phyloP scores from a whole-genome alignment of 2,329 filamentous ascomycete species.

The Aspergillus terreus region DNA sequence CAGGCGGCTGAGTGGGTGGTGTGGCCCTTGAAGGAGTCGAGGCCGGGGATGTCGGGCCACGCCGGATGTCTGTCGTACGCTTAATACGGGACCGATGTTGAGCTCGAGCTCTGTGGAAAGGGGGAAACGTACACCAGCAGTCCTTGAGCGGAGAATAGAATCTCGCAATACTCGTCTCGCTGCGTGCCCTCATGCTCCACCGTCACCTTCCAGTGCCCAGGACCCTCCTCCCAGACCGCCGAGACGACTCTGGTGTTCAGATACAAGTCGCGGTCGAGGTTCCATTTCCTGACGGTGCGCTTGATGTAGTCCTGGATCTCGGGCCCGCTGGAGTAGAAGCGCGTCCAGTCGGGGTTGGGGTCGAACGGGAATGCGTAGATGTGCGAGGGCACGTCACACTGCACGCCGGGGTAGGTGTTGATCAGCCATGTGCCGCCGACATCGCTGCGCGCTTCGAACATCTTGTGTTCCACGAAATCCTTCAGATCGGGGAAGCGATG shows the following conservation, averaged over 20 bases:
- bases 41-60: conserved; percentile 27
- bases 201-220: conserved; percentile 33
- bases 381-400: conserved; percentile 31
- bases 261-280: conserved; percentile 37
- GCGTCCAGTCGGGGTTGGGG: conserved; percentile 42
- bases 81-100: background rate
- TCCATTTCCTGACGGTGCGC: conserved; percentile 33
- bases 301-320: conserved; percentile 45
- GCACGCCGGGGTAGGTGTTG: conserved; percentile 19
- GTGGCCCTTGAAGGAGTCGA: conserved; percentile 26
- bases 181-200: conserved; percentile 24
- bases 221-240: conserved; percentile 37
- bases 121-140: conserved; percentile 12
- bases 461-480: conserved; percentile 33
- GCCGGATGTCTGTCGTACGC: conserved; percentile 7
- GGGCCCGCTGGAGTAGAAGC: conserved; percentile 37
- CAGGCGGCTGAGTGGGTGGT: conserved; percentile 29
- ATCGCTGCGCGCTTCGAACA: conserved; percentile 41
- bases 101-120: background rate
- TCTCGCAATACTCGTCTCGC: conserved; percentile 30
- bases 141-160: conserved; percentile 32
- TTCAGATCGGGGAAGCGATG: conserved; percentile 29
- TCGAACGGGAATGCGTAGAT: conserved; percentile 42
- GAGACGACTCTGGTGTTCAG: conserved; percentile 35
- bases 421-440: conserved; percentile 20